Conservation (phyloP, 2,329 filamentous ascomycete species). For the Dothistroma pini region DNA sequence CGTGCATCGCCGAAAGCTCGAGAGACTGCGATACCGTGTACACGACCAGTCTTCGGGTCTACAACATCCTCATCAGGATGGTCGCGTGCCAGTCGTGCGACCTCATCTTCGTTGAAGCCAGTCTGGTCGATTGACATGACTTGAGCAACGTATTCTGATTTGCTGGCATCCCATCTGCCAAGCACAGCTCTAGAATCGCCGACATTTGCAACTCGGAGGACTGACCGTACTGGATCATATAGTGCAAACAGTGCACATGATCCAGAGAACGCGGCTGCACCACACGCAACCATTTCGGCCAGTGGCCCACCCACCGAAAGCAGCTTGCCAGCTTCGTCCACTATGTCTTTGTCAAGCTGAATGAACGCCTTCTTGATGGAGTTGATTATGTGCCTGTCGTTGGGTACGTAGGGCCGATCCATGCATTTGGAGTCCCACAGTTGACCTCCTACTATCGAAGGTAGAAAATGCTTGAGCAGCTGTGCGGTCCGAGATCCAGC, state of each 20-base stretch:
- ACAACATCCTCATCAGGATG: constrained; percentile 65
- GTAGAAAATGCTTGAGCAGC: constrained; percentile 25
- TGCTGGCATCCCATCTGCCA: constrained; percentile 47
- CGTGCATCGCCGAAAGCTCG: constrained; percentile 65
- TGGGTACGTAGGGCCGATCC: constrained; percentile 21
- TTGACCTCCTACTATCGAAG: constrained; percentile 21
- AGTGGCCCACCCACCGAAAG: constrained; percentile 17
- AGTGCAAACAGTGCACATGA: constrained; percentile 63
- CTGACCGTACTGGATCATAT: constrained; percentile 54
- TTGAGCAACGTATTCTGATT: constrained; percentile 49
- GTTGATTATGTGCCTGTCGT: constrained; percentile 32
- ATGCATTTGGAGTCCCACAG: constrained; percentile 23
- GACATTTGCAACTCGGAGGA: constrained; percentile 60
- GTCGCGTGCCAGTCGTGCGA: constrained; percentile 50
- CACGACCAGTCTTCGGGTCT: constrained; percentile 51
- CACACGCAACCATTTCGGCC: constrained; percentile 21
- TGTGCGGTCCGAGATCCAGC: constrained; percentile 32
- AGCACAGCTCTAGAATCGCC: constrained; percentile 67
- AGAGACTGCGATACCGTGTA: constrained; percentile 60
- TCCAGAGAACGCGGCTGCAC: constrained; percentile 47
- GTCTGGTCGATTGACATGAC: constrained; percentile 64
- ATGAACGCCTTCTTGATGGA: constrained; percentile 41
- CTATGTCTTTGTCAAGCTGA: constrained; percentile 39
- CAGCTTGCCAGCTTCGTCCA: constrained; percentile 23
- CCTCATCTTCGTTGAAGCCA: constrained; percentile 59